Evolutionary conservation across 495 filamentous ascomycete species (phyloP).

Genomic region (Aspergillus saccharolyticus): DNA sequence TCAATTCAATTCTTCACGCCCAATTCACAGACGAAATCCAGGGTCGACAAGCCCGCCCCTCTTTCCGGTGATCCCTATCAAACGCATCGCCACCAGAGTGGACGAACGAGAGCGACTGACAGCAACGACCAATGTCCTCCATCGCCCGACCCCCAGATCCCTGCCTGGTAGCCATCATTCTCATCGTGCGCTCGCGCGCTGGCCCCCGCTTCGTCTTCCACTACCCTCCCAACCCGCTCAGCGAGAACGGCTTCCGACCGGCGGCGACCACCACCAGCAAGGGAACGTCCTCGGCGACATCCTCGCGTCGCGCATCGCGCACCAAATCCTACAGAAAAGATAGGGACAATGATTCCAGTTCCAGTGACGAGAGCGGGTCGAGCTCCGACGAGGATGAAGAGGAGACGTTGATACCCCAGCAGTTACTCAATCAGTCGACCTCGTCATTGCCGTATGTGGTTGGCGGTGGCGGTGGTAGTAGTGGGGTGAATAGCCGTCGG

Average conservation of each 20-base stretch:
- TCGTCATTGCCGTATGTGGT: background rate
- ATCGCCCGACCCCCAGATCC: slow-evolving; percentile 49
- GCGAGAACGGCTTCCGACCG: slow-evolving; percentile 36
- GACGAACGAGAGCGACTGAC: no score
- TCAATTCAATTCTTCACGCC: no score
- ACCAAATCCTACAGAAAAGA: slow-evolving; percentile 25
- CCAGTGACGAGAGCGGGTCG: slow-evolving; percentile 43
- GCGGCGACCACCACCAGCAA: slow-evolving; percentile 19
- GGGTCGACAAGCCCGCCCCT: no score
- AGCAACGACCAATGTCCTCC: slow-evolving; percentile 51
- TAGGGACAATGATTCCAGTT: slow-evolving; percentile 37
- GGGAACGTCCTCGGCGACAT: background rate
- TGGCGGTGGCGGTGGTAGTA: slow-evolving; percentile 14
- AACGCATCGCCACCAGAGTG: no score
- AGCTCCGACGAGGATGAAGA: slow-evolving; percentile 50
- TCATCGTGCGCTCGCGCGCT: slow-evolving; percentile 75
- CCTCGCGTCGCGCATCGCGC: slow-evolving; percentile 30
- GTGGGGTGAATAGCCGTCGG: slow-evolving; percentile 25
- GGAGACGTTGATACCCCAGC: slow-evolving; percentile 22
- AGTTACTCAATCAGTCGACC: background rate
- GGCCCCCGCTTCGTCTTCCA: slow-evolving; percentile 88
- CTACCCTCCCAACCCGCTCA: slow-evolving; percentile 65
- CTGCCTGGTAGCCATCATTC: slow-evolving; percentile 71
- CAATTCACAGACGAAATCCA: no score
- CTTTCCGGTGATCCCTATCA: no score